Percentiles rank a stretch among this genome's conserved stretches.
These are phyloP conservation scores for Hemisphaericaspora xylanilytica DNA, from an alignment of 1,139 yeast species.

Conservation along the genomic window DNA sequence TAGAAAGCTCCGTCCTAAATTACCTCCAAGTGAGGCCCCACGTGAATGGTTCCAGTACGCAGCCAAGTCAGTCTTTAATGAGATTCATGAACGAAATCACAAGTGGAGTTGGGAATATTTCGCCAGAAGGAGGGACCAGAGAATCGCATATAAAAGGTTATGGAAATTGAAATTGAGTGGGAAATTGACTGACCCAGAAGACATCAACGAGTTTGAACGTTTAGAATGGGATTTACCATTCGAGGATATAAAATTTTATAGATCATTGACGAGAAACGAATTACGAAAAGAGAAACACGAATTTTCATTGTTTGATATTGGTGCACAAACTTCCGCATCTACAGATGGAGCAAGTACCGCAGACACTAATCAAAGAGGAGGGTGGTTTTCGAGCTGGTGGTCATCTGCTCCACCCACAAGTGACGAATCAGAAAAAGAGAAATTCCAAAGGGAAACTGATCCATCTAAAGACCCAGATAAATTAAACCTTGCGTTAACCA, in stretches of 20 bases:
- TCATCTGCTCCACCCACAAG: constrained; percentile 24
- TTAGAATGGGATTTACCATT: constrained; percentile 62
- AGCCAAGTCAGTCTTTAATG: constrained; percentile 67
- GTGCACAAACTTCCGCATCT: constrained; percentile 8
- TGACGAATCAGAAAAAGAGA: constrained; percentile 4
- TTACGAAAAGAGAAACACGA: constrained; percentile 51
- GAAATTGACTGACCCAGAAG: constrained; percentile 28
- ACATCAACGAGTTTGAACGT: constrained; percentile 42
- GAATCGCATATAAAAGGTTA: constrained; percentile 63
- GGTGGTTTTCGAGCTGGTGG: constrained; percentile 69
- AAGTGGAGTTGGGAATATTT: constrained; percentile 91
- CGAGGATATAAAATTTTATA: constrained; percentile 81
- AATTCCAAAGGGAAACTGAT: constrained; percentile 5
- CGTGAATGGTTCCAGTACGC: constrained; percentile 80
- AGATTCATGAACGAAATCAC: constrained; percentile 75
- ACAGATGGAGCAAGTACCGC: constrained; percentile 7
- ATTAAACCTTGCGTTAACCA: constrained; percentile 44
- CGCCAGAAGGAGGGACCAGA: constrained; percentile 65
- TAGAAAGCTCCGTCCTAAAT: constrained; percentile 66
- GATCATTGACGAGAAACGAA: constrained; percentile 74
- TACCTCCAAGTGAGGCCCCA: constrained; percentile 64
- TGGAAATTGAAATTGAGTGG: constrained; percentile 58
- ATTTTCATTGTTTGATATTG: constrained; percentile 11
- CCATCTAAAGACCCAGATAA: constrained; percentile 16
- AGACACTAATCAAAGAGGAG: constrained; percentile 20